phyloP scores from a whole-genome alignment of 2,329 filamentous ascomycete species.

The Sporothrix pseudoabietina region DNA sequence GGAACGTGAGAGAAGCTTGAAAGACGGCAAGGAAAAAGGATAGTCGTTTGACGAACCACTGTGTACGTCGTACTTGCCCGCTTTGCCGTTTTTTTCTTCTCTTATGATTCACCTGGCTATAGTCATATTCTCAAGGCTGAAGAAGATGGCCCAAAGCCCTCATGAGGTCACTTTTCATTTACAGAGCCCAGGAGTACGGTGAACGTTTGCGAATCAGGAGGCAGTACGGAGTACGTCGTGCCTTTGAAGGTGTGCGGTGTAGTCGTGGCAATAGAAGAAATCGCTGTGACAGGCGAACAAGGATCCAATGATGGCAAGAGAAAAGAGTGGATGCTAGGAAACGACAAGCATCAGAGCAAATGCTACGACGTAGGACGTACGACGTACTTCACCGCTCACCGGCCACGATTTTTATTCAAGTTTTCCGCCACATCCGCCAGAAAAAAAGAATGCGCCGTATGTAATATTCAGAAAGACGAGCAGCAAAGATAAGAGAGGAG shows the following conservation, averaged over 20 bases:
- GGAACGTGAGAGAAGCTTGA: background rate
- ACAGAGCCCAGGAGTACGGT: background rate
- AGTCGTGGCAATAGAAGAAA: background rate
- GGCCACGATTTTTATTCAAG: background rate
- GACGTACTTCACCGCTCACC: conserved; percentile 8
- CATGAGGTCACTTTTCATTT: conserved; percentile 9
- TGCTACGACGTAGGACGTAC: background rate
- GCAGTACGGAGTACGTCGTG: background rate
- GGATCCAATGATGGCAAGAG: background rate
- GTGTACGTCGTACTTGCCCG: background rate
- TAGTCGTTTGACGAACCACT: background rate
- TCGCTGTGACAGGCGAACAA: background rate
- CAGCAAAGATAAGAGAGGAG: background rate
- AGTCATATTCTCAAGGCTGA: conserved; percentile 18
- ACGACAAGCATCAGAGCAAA: background rate
- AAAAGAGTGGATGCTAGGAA: background rate
- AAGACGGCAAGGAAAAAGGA: background rate
- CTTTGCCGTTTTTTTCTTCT: background rate
- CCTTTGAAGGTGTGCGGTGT: background rate
- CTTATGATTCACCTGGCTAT: conserved; percentile 9
- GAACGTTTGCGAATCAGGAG: background rate
- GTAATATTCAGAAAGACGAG: background rate
- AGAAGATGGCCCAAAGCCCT: background rate
- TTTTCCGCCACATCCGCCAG: conserved; percentile 21
- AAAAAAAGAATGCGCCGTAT: conserved; percentile 1